Evolutionary conservation across 345 rosid genomes (phyloP).

Genomic region (Nasturtium officinale): DNA sequence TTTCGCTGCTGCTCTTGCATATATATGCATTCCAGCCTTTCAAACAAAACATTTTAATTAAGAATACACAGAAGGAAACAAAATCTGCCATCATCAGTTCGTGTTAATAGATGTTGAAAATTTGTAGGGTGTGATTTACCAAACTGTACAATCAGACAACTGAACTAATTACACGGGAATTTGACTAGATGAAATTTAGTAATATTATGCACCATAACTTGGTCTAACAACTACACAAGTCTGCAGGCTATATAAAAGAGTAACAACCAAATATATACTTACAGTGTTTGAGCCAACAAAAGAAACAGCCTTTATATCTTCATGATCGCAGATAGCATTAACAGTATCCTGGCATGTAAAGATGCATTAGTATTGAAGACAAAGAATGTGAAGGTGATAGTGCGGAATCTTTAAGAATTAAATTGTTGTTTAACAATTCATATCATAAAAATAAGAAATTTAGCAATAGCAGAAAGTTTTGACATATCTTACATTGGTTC

Average conservation of each 20-base stretch:
- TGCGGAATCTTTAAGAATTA: no score
- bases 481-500: conserved; percentile 67
- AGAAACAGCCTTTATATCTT: conserved; percentile 77
- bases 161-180: conserved; percentile 1
- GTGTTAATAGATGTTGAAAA: neutral
- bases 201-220: conserved; percentile 2
- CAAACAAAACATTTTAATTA: conserved; percentile 11
- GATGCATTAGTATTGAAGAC: neutral
- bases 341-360: conserved; percentile 69
- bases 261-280: conserved; percentile 44
- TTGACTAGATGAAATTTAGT: neutral
- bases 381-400: neutral
- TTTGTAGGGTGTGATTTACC: neutral
- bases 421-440: neutral
- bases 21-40: conserved; percentile 99
- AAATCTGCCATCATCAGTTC: conserved; percentile 4
- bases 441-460: conserved; percentile 1
- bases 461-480: conserved; percentile 5
- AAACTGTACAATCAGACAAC: neutral
- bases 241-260: neutral
- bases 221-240: neutral
- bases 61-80: no score
- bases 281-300: conserved; percentile 95
- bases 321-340: conserved; percentile 93
- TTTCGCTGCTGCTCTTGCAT: conserved; percentile 83